These are phyloP conservation scores for Silene coronaria DNA, from an alignment of 179 eudicot genomes.

Conservation along the genomic window DNA sequence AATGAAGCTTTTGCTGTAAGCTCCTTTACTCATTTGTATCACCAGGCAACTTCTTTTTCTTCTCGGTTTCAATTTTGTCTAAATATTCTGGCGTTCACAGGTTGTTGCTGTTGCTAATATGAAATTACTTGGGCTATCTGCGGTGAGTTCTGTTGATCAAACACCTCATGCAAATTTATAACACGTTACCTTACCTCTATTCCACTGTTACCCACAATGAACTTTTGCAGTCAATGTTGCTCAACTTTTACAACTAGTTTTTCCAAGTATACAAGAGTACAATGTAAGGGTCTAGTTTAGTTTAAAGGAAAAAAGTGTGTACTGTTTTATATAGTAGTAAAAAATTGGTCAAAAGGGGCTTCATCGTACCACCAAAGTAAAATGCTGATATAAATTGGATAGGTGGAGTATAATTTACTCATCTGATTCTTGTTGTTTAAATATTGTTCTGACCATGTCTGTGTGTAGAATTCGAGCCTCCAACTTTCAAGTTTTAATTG, in stretches of 20 bases:
- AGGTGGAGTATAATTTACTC: background rate
- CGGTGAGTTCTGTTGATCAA: constrained; percentile 42
- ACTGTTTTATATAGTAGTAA: too few species aligned
- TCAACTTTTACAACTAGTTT: too few species aligned
- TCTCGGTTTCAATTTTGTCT: constrained; percentile 5
- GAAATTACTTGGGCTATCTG: constrained; percentile 67
- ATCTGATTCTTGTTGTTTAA: too few species aligned
- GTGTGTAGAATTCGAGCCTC: background rate
- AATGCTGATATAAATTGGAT: background rate
- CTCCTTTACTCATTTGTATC: background rate
- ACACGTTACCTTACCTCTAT: background rate
- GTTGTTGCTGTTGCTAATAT: constrained; percentile 88
- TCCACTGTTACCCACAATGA: background rate
- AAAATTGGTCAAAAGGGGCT: too few species aligned
- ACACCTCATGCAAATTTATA: constrained; percentile 4
- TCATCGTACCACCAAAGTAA: background rate
- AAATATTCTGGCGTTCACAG: constrained; percentile 32
- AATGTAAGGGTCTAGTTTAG: too few species aligned
- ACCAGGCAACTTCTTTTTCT: background rate
- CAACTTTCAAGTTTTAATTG: background rate
- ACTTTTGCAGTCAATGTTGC: background rate
- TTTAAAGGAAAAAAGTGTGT: too few species aligned
- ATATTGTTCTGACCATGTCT: background rate
- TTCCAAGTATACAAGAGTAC: too few species aligned
- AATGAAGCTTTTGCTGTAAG: constrained; percentile 50